These are phyloP conservation scores for Zopfochytrium polystomum DNA, from an alignment of 371 early-diverging fungal genomes.

Conservation along the genomic window DNA sequence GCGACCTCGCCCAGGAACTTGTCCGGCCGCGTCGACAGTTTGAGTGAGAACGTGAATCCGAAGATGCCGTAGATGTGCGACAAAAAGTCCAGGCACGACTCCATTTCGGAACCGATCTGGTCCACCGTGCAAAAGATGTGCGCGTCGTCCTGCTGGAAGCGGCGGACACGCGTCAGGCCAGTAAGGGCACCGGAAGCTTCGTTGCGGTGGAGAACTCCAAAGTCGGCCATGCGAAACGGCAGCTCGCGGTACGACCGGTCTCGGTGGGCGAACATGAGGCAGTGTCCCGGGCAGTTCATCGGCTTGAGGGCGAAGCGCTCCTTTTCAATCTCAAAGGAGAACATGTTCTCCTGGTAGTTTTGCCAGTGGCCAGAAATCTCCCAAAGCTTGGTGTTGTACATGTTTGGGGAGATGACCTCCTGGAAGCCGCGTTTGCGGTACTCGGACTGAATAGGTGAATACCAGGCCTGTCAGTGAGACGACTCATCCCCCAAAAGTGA, in stretches of 20 bases:
- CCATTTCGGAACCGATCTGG: constrained; percentile 81
- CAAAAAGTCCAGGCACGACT: constrained; percentile 77
- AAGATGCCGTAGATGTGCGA: constrained; percentile 84
- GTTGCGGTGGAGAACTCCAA: constrained; percentile 98
- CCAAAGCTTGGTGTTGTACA: constrained; percentile 93
- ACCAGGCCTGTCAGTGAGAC: neutral
- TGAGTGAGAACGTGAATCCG: constrained; percentile 77
- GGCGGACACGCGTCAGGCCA: constrained; percentile 97
- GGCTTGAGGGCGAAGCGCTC: constrained; percentile 96
- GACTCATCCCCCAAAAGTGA: constrained; percentile 7
- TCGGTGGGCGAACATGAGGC: constrained; percentile 92
- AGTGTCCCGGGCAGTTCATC: no score
- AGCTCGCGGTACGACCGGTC: constrained; percentile 95
- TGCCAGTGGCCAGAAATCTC: constrained; percentile 92
- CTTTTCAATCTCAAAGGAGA: constrained; percentile 83
- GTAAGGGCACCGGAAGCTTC: constrained; percentile 96
- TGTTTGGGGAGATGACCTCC: constrained; percentile 94
- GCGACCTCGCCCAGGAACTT: constrained; percentile 90
- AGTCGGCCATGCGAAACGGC: constrained; percentile 97
- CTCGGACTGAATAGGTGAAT: constrained; percentile 44
- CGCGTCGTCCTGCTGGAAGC: constrained; percentile 99
- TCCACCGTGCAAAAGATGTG: constrained; percentile 95
- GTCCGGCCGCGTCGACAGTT: constrained; percentile 95
- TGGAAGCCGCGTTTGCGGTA: constrained; percentile 85
- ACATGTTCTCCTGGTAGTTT: constrained; percentile 98